Evolutionary conservation across 176 grass and related monocot species (phyloP), one percentile per base, ranked within the genome.

Genomic region (Rhipidocladum racemiflorum): DNA sequence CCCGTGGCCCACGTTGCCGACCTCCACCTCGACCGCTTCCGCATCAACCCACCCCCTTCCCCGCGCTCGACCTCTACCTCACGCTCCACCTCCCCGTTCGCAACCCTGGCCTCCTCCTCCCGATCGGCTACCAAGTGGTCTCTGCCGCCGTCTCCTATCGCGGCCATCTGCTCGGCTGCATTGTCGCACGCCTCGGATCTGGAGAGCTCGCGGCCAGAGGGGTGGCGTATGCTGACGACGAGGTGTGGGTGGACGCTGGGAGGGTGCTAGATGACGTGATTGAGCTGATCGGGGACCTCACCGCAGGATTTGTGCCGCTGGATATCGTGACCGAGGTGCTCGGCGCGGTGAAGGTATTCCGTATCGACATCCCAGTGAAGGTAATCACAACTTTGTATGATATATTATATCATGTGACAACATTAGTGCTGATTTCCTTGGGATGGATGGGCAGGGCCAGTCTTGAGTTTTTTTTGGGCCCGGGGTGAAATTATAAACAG

Each of bases 281-380:
- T 7, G 78, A 89, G n/a, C 77, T 89, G 0, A 89, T 89, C 2
- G 88, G 36, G 28, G 88, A 89, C 72, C 17, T 89, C 5, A 83
- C 72, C 11, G 65, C 72, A 0, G 88, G 88, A 16, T 82, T 83
- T 2, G 83, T 89, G 53, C 88, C 88, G 45, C 72, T 89, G 72
- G 88, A 89, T 36, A 85, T 85, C 54, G 78, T 89, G 4, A 85
- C 88, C 5, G 83, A 89, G 83, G 83, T 89, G 0, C 65, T 85
- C 2, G 88, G 88, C 56, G 14, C 36, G 0, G 23, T 89, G 65
- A 77, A 23, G 36, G 14, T 85, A 45, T 85, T 89, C 56, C 72
- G 56, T 29, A 65, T 77, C 65, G 7, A 77, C 56, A 89, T 89
- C 10, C 83, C 88, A 9, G 83, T 89, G 17, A 89, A 89, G 88